Evolutionary conservation across 2,329 filamentous ascomycete genomes (phyloP).

Genomic region (Xylaria multiplex): DNA sequence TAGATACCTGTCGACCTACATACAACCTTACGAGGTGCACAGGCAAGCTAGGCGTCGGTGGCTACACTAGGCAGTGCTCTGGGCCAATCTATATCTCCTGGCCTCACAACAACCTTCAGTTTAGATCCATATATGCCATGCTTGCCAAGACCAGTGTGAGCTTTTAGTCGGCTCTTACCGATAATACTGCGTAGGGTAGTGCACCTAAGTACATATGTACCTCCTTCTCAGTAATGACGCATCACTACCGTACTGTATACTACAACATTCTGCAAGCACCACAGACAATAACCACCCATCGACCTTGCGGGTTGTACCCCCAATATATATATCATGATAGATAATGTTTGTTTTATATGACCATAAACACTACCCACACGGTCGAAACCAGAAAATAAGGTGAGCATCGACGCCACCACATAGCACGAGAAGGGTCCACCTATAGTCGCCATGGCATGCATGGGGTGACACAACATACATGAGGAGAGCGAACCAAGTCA

Average conservation of each 20-base stretch:
- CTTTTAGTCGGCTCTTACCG: slow-evolving; percentile 11
- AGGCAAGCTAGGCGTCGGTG: background rate
- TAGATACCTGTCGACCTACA: too few relatives aligned
- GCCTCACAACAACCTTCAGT: slow-evolving; percentile 18
- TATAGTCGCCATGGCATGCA: background rate
- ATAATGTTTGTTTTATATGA: background rate
- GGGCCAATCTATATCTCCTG: background rate
- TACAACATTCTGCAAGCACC: background rate
- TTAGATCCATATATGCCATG: slow-evolving; percentile 2
- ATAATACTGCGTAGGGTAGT: too few relatives aligned
- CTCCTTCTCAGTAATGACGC: background rate
- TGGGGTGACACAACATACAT: slow-evolving; percentile 10
- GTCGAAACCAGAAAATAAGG: background rate
- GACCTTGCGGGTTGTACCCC: background rate
- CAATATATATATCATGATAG: too few relatives aligned
- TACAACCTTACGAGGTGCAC: background rate
- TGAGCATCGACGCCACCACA: background rate
- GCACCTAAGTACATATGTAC: background rate
- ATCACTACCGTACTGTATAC: background rate
- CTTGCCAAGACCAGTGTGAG: slow-evolving; percentile 15
- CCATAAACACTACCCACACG: background rate
- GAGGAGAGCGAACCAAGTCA: slow-evolving; percentile 12
- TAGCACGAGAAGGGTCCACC: background rate
- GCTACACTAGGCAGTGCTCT: background rate
- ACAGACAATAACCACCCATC: background rate